Evolutionary conservation across 257 asterid species (phyloP), one percentile per base, ranked within the genome.

Genomic region (Scutellaria galericulata): DNA sequence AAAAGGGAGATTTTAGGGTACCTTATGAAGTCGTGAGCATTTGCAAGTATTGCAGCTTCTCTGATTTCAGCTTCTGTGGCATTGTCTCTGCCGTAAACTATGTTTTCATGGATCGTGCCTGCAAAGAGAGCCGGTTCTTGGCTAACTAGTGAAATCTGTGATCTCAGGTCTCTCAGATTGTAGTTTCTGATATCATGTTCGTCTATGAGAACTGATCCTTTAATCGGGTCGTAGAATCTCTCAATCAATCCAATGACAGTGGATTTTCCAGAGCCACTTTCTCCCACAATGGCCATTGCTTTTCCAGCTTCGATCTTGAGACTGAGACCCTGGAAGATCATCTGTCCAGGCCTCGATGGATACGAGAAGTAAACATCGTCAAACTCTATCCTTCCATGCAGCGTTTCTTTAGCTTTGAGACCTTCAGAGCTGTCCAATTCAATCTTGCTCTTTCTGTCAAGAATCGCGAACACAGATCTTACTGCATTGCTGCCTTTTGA

Each of bases 21-120:
- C 93, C 90, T 85, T 71, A 83, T 83, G 40, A 87, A 87, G 55
- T 83, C 87, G 69, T 85, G 88, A 62, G 88, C 88, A 83, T 87
- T 85, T 9, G 90, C 88, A 48, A 74, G 82, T 39, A 14, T 68
- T 27, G 88, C 87, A 24, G 93, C 93, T 73, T 81, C 73, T 69
- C 47, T 66, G 53, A 85, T 64, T 74, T 81, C 87, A 45, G 81
- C 67, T 61, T 83, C 86, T 10, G 88, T 78, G 8, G 88, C 82
- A 6, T 70, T 76, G 50, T 74, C 77, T 61, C 69, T 77, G 9
- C 89, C 88, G 13, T 83, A 83, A 10, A 68, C 75, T 39, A 85
- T 85, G 58, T 83, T 85, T 15, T 87, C 86, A 9, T 55, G 73
- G 15, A 83, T 85, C 40, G 85, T 85, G 73, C 86, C 85, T 5